Evolutionary conservation across 257 asterid species (phyloP), one percentile per base, ranked within the genome.

Genomic region (Solanum lignicaule): DNA sequence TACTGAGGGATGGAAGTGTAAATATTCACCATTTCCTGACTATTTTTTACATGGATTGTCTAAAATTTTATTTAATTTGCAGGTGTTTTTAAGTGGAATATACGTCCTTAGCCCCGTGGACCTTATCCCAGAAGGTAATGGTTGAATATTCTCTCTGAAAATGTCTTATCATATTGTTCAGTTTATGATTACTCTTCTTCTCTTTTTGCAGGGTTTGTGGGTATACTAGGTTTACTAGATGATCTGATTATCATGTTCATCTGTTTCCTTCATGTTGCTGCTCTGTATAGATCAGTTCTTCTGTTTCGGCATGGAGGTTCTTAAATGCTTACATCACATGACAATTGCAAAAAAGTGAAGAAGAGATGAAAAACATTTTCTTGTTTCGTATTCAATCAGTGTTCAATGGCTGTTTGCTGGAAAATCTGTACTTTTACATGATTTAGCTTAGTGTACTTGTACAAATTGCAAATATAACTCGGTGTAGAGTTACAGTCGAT

Each of bases 251-350:
- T 97, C 87, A 88, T 92, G 87, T 90, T 97, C 90, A 87, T 94
- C 58, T 93, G 96, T 92, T 95, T 96, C 94, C 90, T 97, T 87
- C 96, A 96, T 71, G 94, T 97, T 86, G 98, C 98, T 90, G 96
- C 99, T 88, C 95, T 97, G 83, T 97, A 97, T 87, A 96, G 99
- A 83, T 93, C 98, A 88, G 94, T 95, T 89, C 99, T 97, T 68
- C 91, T 95, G 69, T 35, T 87, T 60, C 98, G 98, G 87, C 98
- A 96, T 86, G 94, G 99, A 88, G 98, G 98, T 90, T 46, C 93
- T 84, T 91, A 86, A 83, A 43, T 15, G 27, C 31, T 85, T 38
- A 4, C 82, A 36, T 85, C 82, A 68, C 20, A 85, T 38, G 18
- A 46, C 85, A 43, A 16, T 23, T 41, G 39, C 68, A 16, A 81